Evolutionary conservation across 306 rosid species (phyloP).

Genomic region (Lablab purpureus): DNA sequence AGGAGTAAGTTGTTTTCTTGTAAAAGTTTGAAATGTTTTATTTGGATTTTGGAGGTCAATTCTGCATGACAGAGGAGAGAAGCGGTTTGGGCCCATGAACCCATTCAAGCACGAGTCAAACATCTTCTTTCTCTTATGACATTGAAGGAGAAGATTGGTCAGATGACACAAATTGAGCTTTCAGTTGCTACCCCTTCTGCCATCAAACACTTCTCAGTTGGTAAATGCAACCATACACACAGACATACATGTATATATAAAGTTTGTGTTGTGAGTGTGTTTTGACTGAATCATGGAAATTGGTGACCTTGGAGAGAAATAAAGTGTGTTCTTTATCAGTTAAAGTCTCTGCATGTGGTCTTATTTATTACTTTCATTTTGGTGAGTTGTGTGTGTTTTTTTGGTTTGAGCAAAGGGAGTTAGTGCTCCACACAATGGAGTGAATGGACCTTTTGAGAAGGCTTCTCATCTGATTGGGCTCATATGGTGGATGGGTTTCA

Average conservation of each 20-base stretch:
- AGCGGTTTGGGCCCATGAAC: conserved; percentile 36
- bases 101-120: conserved; percentile 67
- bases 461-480: conserved; percentile 75
- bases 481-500: conserved; percentile 76
- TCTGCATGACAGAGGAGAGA: background rate
- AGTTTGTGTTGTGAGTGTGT: background rate
- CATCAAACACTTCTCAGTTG: conserved; percentile 57
- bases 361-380: conserved; percentile 10
- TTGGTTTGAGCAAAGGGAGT: conserved; percentile 59
- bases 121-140: conserved; percentile 82
- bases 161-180: conserved; percentile 82
- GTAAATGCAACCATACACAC: background rate
- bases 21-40: background rate
- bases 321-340: background rate
- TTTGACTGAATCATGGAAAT: background rate
- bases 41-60: background rate
- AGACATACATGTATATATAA: background rate
- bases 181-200: conserved; percentile 54
- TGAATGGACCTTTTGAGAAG: conserved; percentile 59
- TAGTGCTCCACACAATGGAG: conserved; percentile 58
- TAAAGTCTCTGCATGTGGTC: background rate
- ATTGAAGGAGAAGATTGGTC: conserved; percentile 69
- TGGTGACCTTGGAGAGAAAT: background rate
- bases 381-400: background rate
- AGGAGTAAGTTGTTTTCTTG: background rate